These are phyloP conservation scores for Ocimum tenuiflorum DNA, from an alignment of 257 asterid genomes.

Conservation along the genomic window DNA sequence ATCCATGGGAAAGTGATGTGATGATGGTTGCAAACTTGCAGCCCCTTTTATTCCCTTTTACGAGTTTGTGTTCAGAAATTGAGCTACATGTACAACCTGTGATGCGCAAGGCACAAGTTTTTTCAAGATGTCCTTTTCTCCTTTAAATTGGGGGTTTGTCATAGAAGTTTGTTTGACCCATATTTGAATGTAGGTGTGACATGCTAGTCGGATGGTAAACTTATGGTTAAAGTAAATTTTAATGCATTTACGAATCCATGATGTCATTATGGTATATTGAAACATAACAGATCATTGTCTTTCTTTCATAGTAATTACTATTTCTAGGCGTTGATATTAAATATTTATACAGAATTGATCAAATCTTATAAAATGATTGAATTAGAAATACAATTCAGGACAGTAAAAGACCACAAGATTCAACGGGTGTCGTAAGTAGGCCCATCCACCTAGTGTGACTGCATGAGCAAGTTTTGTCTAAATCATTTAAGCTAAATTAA, in stretches of 20 bases:
- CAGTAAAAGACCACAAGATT: too few relatives aligned
- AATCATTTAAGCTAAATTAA: too few relatives aligned
- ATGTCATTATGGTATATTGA: background rate
- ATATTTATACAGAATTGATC: too few relatives aligned
- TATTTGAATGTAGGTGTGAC: conserved; percentile 18
- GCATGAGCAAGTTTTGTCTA: too few relatives aligned
- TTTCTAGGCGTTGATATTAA: background rate
- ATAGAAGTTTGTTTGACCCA: conserved; percentile 17
- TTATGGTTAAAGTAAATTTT: background rate
- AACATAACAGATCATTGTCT: background rate
- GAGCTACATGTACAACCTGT: conserved; percentile 17
- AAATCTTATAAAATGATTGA: too few relatives aligned
- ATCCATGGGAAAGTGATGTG: conserved; percentile 22
- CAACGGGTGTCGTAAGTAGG: too few relatives aligned
- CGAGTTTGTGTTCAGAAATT: conserved; percentile 3
- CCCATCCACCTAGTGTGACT: too few relatives aligned
- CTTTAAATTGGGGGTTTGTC: background rate
- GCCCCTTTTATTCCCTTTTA: background rate
- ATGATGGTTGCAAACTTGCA: conserved; percentile 9
- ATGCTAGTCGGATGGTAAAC: conserved; percentile 10
- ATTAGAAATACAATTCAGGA: too few relatives aligned
- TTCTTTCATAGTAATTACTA: background rate
- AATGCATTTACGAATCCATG: background rate
- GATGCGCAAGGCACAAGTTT: conserved; percentile 15
- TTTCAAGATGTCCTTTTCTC: conserved; percentile 10